phyloP scores from a whole-genome alignment of 371 early-diverging fungal genomes.

The Mortierella sp. region DNA sequence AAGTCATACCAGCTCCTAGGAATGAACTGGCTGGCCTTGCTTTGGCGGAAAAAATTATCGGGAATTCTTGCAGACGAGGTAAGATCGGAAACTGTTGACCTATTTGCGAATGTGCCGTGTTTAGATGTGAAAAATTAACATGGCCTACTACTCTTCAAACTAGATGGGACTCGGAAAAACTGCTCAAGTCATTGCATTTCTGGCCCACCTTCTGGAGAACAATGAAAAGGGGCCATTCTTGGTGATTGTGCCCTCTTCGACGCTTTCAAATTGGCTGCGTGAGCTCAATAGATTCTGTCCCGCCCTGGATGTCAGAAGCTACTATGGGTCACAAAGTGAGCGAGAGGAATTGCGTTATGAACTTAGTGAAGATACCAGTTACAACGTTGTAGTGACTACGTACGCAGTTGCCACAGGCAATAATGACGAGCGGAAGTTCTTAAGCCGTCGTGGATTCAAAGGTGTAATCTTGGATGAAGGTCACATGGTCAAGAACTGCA shows the following conservation, averaged over 20 bases:
- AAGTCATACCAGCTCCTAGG: constrained; percentile 96
- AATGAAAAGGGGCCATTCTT: constrained; percentile 78
- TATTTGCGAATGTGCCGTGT: neutral
- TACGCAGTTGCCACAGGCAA: constrained; percentile 82
- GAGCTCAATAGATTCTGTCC: constrained; percentile 87
- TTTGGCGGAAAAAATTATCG: constrained; percentile 82
- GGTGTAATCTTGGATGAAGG: constrained; percentile 96
- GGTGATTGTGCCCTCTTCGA: constrained; percentile 92
- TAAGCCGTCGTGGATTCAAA: constrained; percentile 63
- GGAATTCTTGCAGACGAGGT: constrained; percentile 93
- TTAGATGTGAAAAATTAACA: neutral
- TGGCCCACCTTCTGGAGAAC: constrained; percentile 72
- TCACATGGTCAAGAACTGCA: constrained; percentile 91
- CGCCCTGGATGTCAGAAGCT: constrained; percentile 67
- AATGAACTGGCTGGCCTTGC: constrained; percentile 89
- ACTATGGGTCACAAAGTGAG: constrained; percentile 79
- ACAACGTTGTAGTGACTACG: constrained; percentile 56
- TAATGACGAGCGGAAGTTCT: constrained; percentile 79
- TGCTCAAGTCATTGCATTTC: constrained; percentile 91
- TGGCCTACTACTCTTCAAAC: constrained; percentile 4
- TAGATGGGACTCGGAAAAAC: constrained; percentile 99
- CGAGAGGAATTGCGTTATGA: constrained; percentile 65
- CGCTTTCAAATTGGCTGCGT: constrained; percentile 89
- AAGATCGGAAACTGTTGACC: neutral
- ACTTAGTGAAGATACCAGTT: constrained; percentile 52